A percentile compares a stretch with the other conserved stretches of the same genome.
Conservation (phyloP, 2,329 filamentous ascomycete species). For the Fusarium temperatum region DNA sequence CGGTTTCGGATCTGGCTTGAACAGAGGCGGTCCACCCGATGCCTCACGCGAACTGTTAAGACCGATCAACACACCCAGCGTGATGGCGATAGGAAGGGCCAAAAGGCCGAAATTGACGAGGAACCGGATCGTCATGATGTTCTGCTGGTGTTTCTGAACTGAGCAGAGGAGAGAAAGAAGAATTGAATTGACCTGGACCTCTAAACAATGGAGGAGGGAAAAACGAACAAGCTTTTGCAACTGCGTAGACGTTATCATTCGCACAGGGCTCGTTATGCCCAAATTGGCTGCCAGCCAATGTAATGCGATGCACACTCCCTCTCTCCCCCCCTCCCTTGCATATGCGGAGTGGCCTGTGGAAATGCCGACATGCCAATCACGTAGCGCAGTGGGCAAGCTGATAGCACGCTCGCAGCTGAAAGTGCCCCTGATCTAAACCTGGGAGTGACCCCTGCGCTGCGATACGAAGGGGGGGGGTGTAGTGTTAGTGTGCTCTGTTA, state of each 20-base stretch:
- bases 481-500: background rate
- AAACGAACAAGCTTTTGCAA: constrained; percentile 19
- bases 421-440: constrained; percentile 29
- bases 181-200: background rate
- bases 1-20: constrained; percentile 42
- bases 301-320: background rate
- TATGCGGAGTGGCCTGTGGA: background rate
- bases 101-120: constrained; percentile 61
- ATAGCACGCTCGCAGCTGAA: constrained; percentile 24
- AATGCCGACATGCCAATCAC: constrained; percentile 31
- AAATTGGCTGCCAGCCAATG: background rate
- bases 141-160: background rate
- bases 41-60: constrained; percentile 56
- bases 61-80: constrained; percentile 59
- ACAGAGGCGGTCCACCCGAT: constrained; percentile 55
- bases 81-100: constrained; percentile 59
- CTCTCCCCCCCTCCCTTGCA: constrained; percentile 11
- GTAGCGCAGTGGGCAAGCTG: constrained; percentile 8
- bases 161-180: background rate
- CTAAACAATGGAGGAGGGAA: background rate
- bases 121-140: constrained; percentile 52
- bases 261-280: constrained; percentile 9
- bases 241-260: constrained; percentile 3
- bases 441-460: constrained; percentile 11
- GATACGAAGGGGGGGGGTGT: constrained; percentile 21